These are phyloP conservation scores for Ophiostoma sp. DNA, from an alignment of 2,329 filamentous ascomycete genomes.

Conservation along the genomic window DNA sequence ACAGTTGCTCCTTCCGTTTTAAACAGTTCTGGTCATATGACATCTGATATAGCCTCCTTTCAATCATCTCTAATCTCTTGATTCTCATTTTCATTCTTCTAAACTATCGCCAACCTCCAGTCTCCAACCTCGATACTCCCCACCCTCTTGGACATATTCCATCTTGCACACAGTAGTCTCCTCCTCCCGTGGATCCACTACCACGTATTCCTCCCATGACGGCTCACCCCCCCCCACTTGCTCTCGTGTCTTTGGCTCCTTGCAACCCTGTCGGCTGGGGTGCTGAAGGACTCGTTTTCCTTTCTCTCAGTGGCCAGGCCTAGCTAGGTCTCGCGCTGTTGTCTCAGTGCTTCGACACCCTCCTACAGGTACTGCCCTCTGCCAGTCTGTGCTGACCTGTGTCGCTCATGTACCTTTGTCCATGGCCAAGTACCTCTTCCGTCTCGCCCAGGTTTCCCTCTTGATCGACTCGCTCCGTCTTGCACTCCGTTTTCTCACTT, in stretches of 20 bases:
- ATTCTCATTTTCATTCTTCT: not conserved
- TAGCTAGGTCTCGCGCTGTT: not conserved
- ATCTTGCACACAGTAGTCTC: constrained; percentile 10
- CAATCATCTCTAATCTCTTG: not conserved
- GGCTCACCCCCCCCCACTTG: constrained; percentile 14
- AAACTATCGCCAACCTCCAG: not conserved
- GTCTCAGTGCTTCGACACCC: not conserved
- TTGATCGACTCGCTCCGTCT: constrained; percentile 15
- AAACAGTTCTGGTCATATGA: not conserved
- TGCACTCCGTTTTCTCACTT: not conserved
- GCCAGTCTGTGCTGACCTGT: constrained; percentile 11
- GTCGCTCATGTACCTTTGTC: not conserved
- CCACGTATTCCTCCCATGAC: constrained; percentile 18
- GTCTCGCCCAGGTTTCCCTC: constrained; percentile 7
- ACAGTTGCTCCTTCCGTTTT: not conserved
- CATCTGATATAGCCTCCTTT: not conserved
- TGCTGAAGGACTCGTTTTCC: not conserved
- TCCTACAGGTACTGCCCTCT: constrained; percentile 10
- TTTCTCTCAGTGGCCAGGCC: not conserved
- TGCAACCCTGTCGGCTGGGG: constrained; percentile 8
- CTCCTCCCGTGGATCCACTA: constrained; percentile 24
- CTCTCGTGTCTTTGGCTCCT: constrained; percentile 9
- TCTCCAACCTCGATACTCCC: constrained; percentile 5
- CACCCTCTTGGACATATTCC: not conserved
- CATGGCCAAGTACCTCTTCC: constrained; percentile 5